These are phyloP conservation scores for Calonectria fujianensis DNA, from an alignment of 2,329 filamentous ascomycete species.

Conservation along the genomic window DNA sequence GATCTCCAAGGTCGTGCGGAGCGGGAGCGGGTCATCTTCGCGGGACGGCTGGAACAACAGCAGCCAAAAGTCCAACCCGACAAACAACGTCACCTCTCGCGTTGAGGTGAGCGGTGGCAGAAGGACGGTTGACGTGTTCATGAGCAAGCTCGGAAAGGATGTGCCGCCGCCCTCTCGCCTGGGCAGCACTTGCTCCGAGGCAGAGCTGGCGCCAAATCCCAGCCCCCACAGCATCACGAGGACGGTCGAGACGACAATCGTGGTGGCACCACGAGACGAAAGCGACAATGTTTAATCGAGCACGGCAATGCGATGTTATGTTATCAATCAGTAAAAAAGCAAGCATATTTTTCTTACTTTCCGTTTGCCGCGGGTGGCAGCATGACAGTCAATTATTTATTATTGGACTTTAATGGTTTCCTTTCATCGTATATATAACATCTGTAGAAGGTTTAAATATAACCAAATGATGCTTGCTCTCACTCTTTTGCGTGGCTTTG, in stretches of 20 bases:
- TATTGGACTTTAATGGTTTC: too few species aligned
- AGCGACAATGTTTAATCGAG: neutral
- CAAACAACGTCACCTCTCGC: conserved; percentile 38
- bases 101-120: conserved; percentile 33
- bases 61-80: conserved; percentile 41
- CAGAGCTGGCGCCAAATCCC: conserved; percentile 37
- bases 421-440: too few species aligned
- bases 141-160: conserved; percentile 38
- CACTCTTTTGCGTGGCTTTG: too few species aligned
- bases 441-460: too few species aligned
- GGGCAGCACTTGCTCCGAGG: conserved; percentile 34
- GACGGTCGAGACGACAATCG: conserved; percentile 44
- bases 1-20: conserved; percentile 63
- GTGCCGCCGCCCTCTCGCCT: neutral
- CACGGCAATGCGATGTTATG: too few species aligned
- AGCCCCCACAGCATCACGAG: conserved; percentile 44
- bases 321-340: too few species aligned
- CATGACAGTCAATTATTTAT: too few species aligned
- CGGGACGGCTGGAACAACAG: conserved; percentile 37
- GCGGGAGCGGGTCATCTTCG: neutral
- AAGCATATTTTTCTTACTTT: too few species aligned
- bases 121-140: neutral
- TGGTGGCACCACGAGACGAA: conserved; percentile 28
- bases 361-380: too few species aligned
- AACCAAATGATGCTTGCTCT: too few species aligned